A percentile compares a stretch with the other conserved stretches of the same genome.
Evolutionary conservation across 345 rosid genomes (phyloP).

Genomic region (Odontarrhena argentea): DNA sequence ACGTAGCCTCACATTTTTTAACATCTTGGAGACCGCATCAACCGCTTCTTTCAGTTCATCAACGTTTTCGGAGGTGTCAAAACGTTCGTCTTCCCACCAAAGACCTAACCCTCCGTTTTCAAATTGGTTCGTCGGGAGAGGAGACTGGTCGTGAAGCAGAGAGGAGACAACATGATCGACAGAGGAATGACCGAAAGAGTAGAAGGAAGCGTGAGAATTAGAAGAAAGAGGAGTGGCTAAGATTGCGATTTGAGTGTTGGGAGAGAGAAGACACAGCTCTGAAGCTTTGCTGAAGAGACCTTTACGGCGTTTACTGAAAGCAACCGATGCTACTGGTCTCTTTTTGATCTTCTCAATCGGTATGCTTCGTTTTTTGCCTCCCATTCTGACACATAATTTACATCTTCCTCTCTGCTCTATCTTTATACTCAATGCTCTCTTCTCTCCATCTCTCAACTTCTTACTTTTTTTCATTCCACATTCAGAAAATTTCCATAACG

Average conservation of each 20-base stretch:
- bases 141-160: slow-evolving; percentile 10
- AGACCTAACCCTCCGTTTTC: slow-evolving; percentile 14
- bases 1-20: slow-evolving; percentile 8
- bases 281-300: slow-evolving; percentile 36
- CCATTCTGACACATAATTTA: slow-evolving; percentile 4
- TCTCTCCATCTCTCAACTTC: too few relatives aligned
- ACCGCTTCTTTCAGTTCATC: slow-evolving; percentile 17
- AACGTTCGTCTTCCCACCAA: slow-evolving; percentile 31
- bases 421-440: background rate
- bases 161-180: slow-evolving; percentile 28
- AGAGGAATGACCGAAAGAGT: slow-evolving; percentile 32
- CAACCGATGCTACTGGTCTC: background rate
- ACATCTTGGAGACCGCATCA: slow-evolving; percentile 9
- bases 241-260: slow-evolving; percentile 27
- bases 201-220: slow-evolving; percentile 36
- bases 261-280: slow-evolving; percentile 20
- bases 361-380: slow-evolving; percentile 26
- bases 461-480: too few relatives aligned
- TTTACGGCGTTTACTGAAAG: slow-evolving; percentile 22
- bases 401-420: background rate
- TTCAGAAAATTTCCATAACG: too few relatives aligned
- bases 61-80: slow-evolving; percentile 1
- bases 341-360: slow-evolving; percentile 9
- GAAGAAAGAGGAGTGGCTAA: slow-evolving; percentile 25
- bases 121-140: slow-evolving; percentile 1